Percentiles rank a stretch among this genome's conserved stretches.
Evolutionary conservation across 768 basidiomycete species (phyloP).

Genomic region (Calocybe gangraenosa): DNA sequence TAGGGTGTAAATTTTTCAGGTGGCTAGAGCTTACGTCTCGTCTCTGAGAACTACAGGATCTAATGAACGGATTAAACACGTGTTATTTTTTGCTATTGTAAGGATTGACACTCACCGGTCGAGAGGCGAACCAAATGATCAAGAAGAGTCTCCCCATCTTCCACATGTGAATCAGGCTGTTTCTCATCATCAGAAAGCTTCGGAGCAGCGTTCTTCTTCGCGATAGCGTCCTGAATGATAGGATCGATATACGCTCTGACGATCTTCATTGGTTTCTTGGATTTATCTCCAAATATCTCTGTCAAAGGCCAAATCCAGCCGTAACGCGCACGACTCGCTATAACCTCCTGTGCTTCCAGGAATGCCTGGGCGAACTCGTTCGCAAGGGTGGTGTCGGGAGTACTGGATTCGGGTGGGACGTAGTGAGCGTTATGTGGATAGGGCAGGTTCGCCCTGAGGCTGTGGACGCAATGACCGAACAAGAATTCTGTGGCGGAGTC

Average conservation of each 20-base stretch:
- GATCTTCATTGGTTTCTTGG: slow-evolving; percentile 44
- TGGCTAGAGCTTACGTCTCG: slow-evolving; percentile 29
- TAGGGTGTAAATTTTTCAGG: slow-evolving; percentile 19
- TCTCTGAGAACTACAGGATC: slow-evolving; percentile 47
- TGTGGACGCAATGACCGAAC: slow-evolving; percentile 55
- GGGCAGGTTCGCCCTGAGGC: slow-evolving; percentile 45
- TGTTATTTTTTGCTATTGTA: slow-evolving; percentile 11
- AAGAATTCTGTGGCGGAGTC: slow-evolving; percentile 67
- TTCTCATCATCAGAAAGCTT: slow-evolving; percentile 18
- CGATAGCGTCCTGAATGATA: slow-evolving; percentile 46
- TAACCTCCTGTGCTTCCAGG: slow-evolving; percentile 38
- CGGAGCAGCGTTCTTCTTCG: slow-evolving; percentile 26
- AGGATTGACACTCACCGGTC: slow-evolving; percentile 30
- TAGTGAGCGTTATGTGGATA: slow-evolving; percentile 41
- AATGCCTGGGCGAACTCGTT: slow-evolving; percentile 48
- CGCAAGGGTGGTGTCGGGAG: slow-evolving; percentile 26
- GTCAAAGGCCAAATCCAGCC: slow-evolving; percentile 51
- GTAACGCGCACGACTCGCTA: slow-evolving; percentile 36
- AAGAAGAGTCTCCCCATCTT: slow-evolving; percentile 46
- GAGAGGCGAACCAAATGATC: slow-evolving; percentile 54
- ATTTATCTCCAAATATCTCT: slow-evolving; percentile 44
- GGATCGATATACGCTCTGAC: slow-evolving; percentile 52
- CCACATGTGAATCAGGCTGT: slow-evolving; percentile 22
- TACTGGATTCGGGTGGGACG: slow-evolving; percentile 17
- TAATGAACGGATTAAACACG: slow-evolving; percentile 2